A percentile compares a stretch with the other conserved stretches of the same genome.
Evolutionary conservation across 768 basidiomycete genomes (phyloP).

Genomic region (Mycena amicta): DNA sequence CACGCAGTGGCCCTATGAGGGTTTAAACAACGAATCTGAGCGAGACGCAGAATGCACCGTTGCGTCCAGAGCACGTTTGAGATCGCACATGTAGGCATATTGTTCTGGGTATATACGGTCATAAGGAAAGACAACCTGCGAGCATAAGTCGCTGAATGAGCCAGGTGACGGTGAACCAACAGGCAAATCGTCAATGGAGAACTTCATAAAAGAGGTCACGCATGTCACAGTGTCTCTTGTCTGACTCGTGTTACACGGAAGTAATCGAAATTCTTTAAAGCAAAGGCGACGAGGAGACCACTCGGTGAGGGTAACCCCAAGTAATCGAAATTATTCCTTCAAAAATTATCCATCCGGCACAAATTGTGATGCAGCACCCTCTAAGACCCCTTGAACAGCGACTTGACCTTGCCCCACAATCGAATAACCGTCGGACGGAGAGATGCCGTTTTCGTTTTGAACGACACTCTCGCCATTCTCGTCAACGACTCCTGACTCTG

Average conservation of each 20-base stretch:
- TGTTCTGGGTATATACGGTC: constrained; percentile 98
- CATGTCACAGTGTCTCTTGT: not conserved
- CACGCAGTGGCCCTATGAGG: constrained; percentile 90
- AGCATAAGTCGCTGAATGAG: constrained; percentile 7
- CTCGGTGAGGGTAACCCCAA: too few relatives aligned
- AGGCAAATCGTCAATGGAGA: constrained; percentile 79
- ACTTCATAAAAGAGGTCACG: constrained; percentile 60
- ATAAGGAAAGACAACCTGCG: constrained; percentile 86
- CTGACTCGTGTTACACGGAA: too few relatives aligned
- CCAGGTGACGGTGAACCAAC: constrained; percentile 42
- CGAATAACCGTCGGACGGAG: constrained; percentile 70
- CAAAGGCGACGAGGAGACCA: too few relatives aligned
- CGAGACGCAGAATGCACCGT: constrained; percentile 50
- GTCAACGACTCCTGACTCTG: constrained; percentile 34
- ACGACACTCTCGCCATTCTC: constrained; percentile 10
- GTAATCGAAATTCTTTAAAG: too few relatives aligned
- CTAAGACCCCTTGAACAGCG: constrained; percentile 33
- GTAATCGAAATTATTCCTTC: not conserved
- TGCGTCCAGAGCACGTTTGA: constrained; percentile 95
- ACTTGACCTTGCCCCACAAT: constrained; percentile 38
- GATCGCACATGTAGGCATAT: constrained; percentile 99
- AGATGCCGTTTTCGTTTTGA: constrained; percentile 44
- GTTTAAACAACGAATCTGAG: not conserved
- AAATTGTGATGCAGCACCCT: constrained; percentile 37
- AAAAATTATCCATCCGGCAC: constrained; percentile 26